Evolutionary conservation across 768 basidiomycete species (phyloP), one percentile per base, ranked within the genome.

Genomic region (Lactarius akahatsu): DNA sequence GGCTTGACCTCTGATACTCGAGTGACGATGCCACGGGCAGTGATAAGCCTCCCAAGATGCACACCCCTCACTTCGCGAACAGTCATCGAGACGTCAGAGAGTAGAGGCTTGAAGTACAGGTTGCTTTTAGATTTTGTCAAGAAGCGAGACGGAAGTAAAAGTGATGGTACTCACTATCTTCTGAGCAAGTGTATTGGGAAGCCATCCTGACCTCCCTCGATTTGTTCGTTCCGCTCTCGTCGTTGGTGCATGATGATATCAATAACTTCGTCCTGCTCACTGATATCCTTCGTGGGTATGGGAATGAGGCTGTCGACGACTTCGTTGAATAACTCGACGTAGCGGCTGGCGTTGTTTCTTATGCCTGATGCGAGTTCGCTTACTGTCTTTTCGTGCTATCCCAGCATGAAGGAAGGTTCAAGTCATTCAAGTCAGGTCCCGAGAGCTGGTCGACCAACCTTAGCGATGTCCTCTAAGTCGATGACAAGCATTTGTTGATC

Each of bases 1-100:
- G 97, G 97, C 75, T 98, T 98, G 75, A 99, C 97, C 80, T 98
- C 97, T 3, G 96, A 98, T 3, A 99, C 95, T 68, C 97, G 94
- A 36, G 95, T 99, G 61, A 98, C 94, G 71, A 99, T 98, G 63
- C 97, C 97, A 50, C 96, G 91, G 69, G 96, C 92, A 40, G 94
- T 98, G 76, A 99, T 96, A 65, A 98, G 81, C 69, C 85, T 89
- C 57, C 97, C 97, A n/a, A 98, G 84, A 68, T 94, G 89, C 9
- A 78, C 72, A 16, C 95, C 92, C 70, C 86, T 90, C 54, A 98
- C 94, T 55, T 96, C 89, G 60, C 97, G 89, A 18, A 98, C 97
- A 43, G 97, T 94, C 74, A 97, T 82, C 16, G 89, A 82, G n/a
- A 86, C 73, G 69, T 91, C 88, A 18, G 83, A 87, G n/a, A 81